Evolutionary conservation across 257 asterid genomes (phyloP).

Genomic region (Solanum chiquidenum): DNA sequence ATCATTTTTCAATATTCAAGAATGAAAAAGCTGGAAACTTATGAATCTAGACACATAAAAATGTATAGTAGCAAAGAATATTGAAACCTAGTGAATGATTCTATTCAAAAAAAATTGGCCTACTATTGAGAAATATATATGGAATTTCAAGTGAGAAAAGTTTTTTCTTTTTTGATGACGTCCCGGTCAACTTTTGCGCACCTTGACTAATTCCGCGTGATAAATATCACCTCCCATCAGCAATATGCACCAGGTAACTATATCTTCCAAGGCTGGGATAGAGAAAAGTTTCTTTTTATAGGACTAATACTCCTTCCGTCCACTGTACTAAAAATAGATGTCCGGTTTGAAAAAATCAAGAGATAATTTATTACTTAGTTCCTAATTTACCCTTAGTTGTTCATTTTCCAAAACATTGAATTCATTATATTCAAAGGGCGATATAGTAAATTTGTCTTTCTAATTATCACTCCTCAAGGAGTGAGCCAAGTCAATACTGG

Average conservation of each 20-base stretch:
- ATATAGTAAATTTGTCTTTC: background rate
- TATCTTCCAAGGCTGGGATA: too few relatives aligned
- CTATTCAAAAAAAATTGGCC: slow-evolving; percentile 9
- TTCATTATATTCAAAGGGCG: background rate
- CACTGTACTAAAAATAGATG: background rate
- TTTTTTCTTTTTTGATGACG: too few relatives aligned
- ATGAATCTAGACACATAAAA: background rate
- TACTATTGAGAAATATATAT: slow-evolving; percentile 9
- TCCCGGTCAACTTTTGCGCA: background rate
- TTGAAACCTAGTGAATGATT: background rate
- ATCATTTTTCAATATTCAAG: slow-evolving; percentile 16
- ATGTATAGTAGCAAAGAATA: background rate
- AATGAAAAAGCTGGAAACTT: background rate
- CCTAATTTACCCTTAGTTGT: too few relatives aligned
- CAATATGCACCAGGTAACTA: background rate
- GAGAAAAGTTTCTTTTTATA: background rate
- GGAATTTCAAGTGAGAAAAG: background rate
- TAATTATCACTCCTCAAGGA: background rate
- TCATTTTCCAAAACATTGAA: background rate
- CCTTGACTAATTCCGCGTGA: background rate
- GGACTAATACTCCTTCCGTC: background rate
- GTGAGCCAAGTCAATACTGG: background rate
- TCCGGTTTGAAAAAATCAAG: background rate
- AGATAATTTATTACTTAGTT: too few relatives aligned
- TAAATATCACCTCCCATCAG: background rate